A percentile compares a stretch with the other conserved stretches of the same genome.
Evolutionary conservation across 495 filamentous ascomycete genomes (phyloP).

Genomic region (Chlorociboria aeruginascens): DNA sequence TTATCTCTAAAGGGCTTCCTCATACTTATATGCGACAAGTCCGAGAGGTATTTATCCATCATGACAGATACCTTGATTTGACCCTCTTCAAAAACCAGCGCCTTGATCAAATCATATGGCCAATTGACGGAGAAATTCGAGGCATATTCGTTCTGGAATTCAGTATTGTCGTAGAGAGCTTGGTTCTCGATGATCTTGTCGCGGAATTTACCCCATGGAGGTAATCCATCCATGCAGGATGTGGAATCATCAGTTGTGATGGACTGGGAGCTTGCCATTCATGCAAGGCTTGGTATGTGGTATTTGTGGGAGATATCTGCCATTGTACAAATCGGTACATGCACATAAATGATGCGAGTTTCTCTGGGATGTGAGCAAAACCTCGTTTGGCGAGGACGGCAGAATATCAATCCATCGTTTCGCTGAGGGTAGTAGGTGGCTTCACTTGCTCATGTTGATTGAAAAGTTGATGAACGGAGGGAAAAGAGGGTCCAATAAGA

Average conservation of each 20-base stretch:
- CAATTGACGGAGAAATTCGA: slow-evolving; percentile 19
- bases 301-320: slow-evolving; percentile 20
- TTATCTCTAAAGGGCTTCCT: slow-evolving; percentile 17
- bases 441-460: slow-evolving; percentile 9
- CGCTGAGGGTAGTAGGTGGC: slow-evolving; percentile 9
- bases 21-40: slow-evolving; percentile 17
- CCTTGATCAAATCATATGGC: slow-evolving; percentile 15
- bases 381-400: slow-evolving; percentile 12
- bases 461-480: slow-evolving; percentile 18
- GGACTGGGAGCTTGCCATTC: slow-evolving; percentile 17
- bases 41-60: slow-evolving; percentile 11
- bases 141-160: slow-evolving; percentile 21
- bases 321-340: slow-evolving; percentile 22
- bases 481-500: slow-evolving; percentile 9
- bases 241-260: slow-evolving; percentile 18
- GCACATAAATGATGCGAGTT: slow-evolving; percentile 17
- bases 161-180: slow-evolving; percentile 20
- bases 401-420: slow-evolving; percentile 17
- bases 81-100: slow-evolving; percentile 13
- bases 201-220: slow-evolving; percentile 20
- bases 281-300: slow-evolving; percentile 18
- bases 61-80: slow-evolving; percentile 10
- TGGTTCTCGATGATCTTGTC: slow-evolving; percentile 24
- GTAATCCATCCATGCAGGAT: slow-evolving; percentile 24
- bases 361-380: slow-evolving; percentile 16